Conservation (phyloP, 768 basidiomycete genomes). For the Cubamyces lactineus region DNA sequence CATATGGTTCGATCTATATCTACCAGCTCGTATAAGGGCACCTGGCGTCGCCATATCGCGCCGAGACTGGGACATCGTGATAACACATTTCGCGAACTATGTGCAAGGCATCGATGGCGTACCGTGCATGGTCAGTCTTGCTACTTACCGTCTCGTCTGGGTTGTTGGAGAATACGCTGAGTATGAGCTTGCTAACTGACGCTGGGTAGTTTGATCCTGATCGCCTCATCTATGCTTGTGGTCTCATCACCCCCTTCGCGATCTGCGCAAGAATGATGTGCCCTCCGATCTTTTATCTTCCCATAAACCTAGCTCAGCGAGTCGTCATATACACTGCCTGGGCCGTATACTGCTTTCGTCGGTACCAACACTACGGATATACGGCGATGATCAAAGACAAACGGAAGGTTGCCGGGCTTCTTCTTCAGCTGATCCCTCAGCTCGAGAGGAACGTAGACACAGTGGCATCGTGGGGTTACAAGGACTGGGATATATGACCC, state of each 20-base stretch:
- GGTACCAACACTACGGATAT: slow-evolving; percentile 1
- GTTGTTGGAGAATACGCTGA: too few species aligned
- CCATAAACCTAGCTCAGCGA: background rate
- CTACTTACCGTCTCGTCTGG: too few species aligned
- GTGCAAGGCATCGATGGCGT: background rate
- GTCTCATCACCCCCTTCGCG: background rate
- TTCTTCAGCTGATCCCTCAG: background rate
- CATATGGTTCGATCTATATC: background rate
- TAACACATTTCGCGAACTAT: background rate
- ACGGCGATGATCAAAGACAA: background rate
- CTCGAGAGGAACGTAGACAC: background rate
- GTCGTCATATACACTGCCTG: background rate
- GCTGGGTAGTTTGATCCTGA: background rate
- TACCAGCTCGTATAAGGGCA: background rate
- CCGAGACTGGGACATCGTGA: background rate
- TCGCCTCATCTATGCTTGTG: background rate
- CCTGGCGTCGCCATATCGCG: background rate
- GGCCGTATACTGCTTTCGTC: background rate
- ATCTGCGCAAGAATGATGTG: background rate
- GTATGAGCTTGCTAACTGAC: background rate
- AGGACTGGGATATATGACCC: too few species aligned
- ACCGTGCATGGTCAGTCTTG: background rate
- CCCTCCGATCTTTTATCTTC: background rate
- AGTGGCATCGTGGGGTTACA: background rate
- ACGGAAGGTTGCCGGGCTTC: background rate